Base-by-base conservation (phyloP, 768 basidiomycete species). In the Lentinula guzmanii region DNA sequence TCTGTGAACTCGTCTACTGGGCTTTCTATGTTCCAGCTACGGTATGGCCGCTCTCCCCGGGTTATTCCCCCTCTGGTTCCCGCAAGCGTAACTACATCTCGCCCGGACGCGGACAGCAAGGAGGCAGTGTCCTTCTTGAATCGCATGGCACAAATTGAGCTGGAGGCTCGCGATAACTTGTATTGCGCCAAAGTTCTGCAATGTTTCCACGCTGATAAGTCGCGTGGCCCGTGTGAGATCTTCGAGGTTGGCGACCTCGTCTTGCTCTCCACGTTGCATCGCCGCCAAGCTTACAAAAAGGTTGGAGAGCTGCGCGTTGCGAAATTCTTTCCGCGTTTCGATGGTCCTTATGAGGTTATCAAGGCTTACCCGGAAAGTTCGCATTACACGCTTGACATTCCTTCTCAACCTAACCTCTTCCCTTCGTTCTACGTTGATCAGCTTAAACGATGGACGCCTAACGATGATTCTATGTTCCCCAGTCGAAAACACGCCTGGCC, bases 251-350 rank as follows among this genome's bases (percentile, higher is more conserved):
- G 76, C 0, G 76, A 80, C 50, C 24, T 34, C 0, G 77, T 81
- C 1, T 65, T 76, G 64, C 63, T 81, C 0, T 74, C 75, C 0
- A 79, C 75, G 0, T 48, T 64, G 7, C 64, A 79, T 50, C 65
- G 70, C 0, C 65, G 67, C 0, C 62, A 65, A 0, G 68, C 75
- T 1, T 79, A 76, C 63, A 70, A 69, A 37, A 18, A 66, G 0
- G 59, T 63, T 16, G 74, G 72, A 0, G 65, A 70, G 2, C 67
- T 70, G 3, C 64, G 70, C 0, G 75, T 75, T 0, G 76, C 75
- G 0, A 82, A 82, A 53, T 79, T 80, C 58, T 75, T 82, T 69
- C 74, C 76, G 0, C 60, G 71, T 0, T 77, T 61, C 16, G 74
- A 79, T 55, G 69, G 75, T 0, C 71, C 70, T 0, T 71, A 72